These are phyloP conservation scores for Sarocladium strictum DNA, from an alignment of 2,329 filamentous ascomycete genomes.

Conservation along the genomic window DNA sequence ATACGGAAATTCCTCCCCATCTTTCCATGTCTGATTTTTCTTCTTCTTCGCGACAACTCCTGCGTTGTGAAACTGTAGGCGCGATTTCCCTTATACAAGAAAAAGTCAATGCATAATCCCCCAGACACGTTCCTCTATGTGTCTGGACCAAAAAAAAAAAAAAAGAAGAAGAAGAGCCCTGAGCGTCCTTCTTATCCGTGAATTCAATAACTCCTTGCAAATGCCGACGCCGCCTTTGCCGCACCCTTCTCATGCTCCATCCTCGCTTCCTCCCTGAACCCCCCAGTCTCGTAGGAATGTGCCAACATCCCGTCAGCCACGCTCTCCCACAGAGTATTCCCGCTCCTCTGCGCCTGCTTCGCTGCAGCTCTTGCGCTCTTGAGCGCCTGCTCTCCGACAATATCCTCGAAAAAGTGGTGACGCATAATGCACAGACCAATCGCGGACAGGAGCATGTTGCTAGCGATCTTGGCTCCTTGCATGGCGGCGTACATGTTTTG, in stretches of 20 bases:
- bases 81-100: too few species aligned
- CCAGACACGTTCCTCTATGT: too few species aligned
- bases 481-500: constrained; percentile 70
- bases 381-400: constrained; percentile 73
- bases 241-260: constrained; percentile 35
- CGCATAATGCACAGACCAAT: constrained; percentile 84
- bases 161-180: neutral
- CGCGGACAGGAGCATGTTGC: constrained; percentile 74
- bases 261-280: constrained; percentile 44
- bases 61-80: too few species aligned
- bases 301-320: constrained; percentile 75
- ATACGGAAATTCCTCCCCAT: neutral
- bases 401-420: constrained; percentile 71
- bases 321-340: constrained; percentile 71
- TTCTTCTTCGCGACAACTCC: too few species aligned
- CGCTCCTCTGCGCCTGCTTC: constrained; percentile 62
- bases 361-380: constrained; percentile 68
- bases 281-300: constrained; percentile 68
- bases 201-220: constrained; percentile 26
- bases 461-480: constrained; percentile 58
- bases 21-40: neutral
- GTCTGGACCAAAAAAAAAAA: too few species aligned
- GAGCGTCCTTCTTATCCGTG: neutral
- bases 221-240: constrained; percentile 36
- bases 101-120: neutral